Evolutionary conservation across 352 stramenopile genomes (phyloP).

Genomic region (Achlya hypogyna): DNA sequence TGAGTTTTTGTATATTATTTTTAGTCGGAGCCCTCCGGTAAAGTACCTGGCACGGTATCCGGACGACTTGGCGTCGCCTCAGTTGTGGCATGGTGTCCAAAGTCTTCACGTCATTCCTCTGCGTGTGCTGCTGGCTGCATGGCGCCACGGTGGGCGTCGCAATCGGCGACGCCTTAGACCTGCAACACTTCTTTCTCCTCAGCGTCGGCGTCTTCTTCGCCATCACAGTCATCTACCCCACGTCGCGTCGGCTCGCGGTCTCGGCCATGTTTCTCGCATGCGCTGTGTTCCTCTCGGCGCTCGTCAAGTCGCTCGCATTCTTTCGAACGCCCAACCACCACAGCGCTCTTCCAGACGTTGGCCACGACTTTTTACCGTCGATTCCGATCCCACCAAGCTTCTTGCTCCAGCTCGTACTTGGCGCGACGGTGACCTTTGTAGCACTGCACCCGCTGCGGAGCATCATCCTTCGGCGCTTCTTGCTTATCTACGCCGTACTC

Average conservation of each 20-base stretch:
- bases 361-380: slow-evolving; percentile 10
- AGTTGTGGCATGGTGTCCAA: slow-evolving; percentile 1
- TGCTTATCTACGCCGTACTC: slow-evolving; percentile 9
- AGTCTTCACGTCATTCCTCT: slow-evolving; percentile 15
- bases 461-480: slow-evolving; percentile 8
- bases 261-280: slow-evolving; percentile 14
- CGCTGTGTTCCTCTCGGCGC: slow-evolving; percentile 5
- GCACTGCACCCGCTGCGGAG: slow-evolving; percentile 5
- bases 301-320: slow-evolving; percentile 18
- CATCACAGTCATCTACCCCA: slow-evolving; percentile 16
- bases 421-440: background rate
- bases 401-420: slow-evolving; percentile 1
- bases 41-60: background rate
- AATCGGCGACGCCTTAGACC: slow-evolving; percentile 5
- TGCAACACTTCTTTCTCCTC: slow-evolving; percentile 9
- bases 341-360: slow-evolving; percentile 4
- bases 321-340: slow-evolving; percentile 10
- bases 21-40: background rate
- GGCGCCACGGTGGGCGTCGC: slow-evolving; percentile 12
- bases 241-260: slow-evolving; percentile 8
- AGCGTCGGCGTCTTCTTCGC: slow-evolving; percentile 7
- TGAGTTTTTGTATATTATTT: too few species aligned
- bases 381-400: slow-evolving; percentile 5
- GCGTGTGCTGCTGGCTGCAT: slow-evolving; percentile 18
- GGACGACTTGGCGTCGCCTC: background rate